Evolutionary conservation across 1,284 basidiomycete species (phyloP).

Genomic region (Trichosporon sp.): DNA sequence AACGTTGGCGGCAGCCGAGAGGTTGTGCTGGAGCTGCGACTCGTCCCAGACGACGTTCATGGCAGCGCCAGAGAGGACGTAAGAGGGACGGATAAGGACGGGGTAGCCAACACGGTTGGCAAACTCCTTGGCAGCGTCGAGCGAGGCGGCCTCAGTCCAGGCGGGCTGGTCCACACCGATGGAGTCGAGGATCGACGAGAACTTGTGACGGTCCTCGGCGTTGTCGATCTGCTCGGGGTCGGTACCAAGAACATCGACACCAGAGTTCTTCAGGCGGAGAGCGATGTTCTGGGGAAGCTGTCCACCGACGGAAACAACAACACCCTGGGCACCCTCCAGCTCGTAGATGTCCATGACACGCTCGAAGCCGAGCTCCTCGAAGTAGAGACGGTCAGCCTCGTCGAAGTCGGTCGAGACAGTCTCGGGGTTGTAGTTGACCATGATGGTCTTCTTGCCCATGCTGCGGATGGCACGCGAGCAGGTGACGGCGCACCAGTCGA

Average conservation of each 20-base stretch:
- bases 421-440: constrained; percentile 99
- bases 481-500: constrained; percentile 99
- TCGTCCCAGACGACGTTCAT: constrained; percentile 99
- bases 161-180: constrained; percentile 96
- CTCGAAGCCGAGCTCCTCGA: constrained; percentile 96
- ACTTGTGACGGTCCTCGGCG: constrained; percentile 99
- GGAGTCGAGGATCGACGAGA: constrained; percentile 90
- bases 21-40: constrained; percentile 78
- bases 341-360: constrained; percentile 99
- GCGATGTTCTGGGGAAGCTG: constrained; percentile 99
- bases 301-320: constrained; percentile 96
- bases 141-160: constrained; percentile 86
- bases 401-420: constrained; percentile 99
- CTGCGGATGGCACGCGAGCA: constrained; percentile 87
- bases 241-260: constrained; percentile 91
- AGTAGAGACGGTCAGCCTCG: constrained; percentile 97
- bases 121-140: constrained; percentile 88
- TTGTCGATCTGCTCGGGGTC: constrained; percentile 93
- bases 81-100: constrained; percentile 91
- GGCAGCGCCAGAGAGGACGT: constrained; percentile 96
- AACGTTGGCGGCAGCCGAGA: constrained; percentile 90
- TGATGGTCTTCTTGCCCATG: constrained; percentile 92
- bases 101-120: constrained; percentile 85
- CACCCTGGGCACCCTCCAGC: constrained; percentile 84
- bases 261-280: constrained; percentile 82